Evolutionary conservation across 129 eudicot species (phyloP).

Genomic region (Glebionis coronaria): DNA sequence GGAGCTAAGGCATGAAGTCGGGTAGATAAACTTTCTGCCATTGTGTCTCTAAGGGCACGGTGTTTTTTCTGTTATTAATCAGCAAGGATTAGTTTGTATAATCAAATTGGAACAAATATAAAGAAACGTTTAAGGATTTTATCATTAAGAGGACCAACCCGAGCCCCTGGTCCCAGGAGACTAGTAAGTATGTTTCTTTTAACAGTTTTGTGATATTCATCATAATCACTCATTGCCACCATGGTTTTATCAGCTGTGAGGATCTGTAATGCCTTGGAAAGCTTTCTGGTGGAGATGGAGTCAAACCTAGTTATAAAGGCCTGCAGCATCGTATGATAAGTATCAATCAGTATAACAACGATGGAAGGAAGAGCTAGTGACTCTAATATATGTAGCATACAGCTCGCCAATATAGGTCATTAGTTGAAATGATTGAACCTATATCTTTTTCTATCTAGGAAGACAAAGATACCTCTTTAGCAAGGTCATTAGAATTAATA

Average conservation of each 20-base stretch:
- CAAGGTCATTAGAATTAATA: slow-evolving; percentile 54
- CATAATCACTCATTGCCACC: slow-evolving; percentile 57
- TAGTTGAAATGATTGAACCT: too few relatives aligned
- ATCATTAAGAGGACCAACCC: slow-evolving; percentile 26
- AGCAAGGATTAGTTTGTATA: neutral
- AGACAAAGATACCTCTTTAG: slow-evolving; percentile 53
- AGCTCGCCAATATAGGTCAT: neutral
- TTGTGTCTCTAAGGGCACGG: slow-evolving; percentile 43
- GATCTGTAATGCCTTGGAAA: slow-evolving; percentile 44
- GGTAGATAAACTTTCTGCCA: slow-evolving; percentile 31
- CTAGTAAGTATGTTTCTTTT: slow-evolving; percentile 41
- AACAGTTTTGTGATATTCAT: slow-evolving; percentile 45
- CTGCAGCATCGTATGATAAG: slow-evolving; percentile 23
- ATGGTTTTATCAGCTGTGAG: slow-evolving; percentile 51
- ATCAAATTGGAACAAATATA: neutral
- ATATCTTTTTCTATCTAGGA: neutral
- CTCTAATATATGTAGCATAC: neutral
- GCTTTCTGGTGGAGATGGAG: slow-evolving; percentile 73
- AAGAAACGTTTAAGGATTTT: neutral
- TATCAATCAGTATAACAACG: neutral
- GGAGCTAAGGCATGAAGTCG: slow-evolving; percentile 28
- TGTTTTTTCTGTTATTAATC: slow-evolving; percentile 32
- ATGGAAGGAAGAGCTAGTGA: neutral
- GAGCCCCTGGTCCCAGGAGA: slow-evolving; percentile 51
- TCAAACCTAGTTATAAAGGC: slow-evolving; percentile 64